Base-by-base conservation (phyloP, 2,329 filamentous ascomycete species). In the Colletotrichum sp. region DNA sequence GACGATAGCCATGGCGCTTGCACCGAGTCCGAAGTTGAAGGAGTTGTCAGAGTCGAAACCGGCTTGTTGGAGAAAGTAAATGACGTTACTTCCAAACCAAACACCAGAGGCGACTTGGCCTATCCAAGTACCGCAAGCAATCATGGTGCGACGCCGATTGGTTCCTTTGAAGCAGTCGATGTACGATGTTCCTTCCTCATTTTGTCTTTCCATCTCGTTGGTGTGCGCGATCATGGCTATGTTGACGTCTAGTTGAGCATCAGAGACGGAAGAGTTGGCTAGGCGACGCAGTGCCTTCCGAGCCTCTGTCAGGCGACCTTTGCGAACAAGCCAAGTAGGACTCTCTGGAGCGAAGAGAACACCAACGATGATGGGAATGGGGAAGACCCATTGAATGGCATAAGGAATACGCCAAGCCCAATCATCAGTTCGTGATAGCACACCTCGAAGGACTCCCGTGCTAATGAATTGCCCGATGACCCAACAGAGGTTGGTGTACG, bases 201-300 rank as follows among this genome's bases (percentile, higher is more conserved):
- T 39, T 18, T 49, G 18, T 9, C 60, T 60, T 24, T 74, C 71
- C 21, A 69, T 44, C 24, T 59, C 66, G 49, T 68, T 59, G 18
- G 66, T 80, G 10, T 80, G 81, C 3, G 85, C 68, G 8, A 87
- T 73, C 3, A 88, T 79, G 2, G 59, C 28, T 9, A 63, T 65
- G 28, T 28, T 26, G 36, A 36, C 24, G 44, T 52, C 44, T 5
- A 52, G 44, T 21, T 52, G 44, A 52, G 44, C 44, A 21, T 52
- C 44, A 3, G 44, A 52, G 10, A 52, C n/a, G 2, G 44, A 52
- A 0, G 44, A 52, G 44, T 21, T 52, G 44, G 44, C 44, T 3
- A 52, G n/a, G n/a, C 44, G 44, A 52, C 44, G 44, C n/a, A 52
- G 44, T 21, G 44, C 44, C 6, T 21, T 52, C 3, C 44, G n/a